Base-by-base conservation (phyloP, 306 rosid genomes). In the Trifolium pratense region DNA sequence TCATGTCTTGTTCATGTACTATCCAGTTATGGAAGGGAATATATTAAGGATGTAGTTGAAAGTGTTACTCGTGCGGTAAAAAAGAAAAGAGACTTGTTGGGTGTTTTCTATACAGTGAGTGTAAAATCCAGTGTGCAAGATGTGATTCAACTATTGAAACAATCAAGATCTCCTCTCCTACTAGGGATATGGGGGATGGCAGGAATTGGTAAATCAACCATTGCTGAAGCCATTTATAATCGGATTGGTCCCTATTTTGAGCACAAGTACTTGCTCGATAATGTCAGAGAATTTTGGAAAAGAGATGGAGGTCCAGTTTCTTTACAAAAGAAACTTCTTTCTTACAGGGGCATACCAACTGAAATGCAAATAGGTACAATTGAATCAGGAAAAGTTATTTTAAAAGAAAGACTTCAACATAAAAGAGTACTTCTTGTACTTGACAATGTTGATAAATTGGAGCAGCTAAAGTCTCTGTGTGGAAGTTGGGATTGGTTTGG, bases 141-240 rank as follows among this genome's bases (percentile, higher is more conserved):
- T 7, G 34, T 67, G 20, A 17, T 60, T 26, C 14, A 17, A 5
- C 10, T 58, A 0, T n/a, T 66, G 21, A 16, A 23, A 8, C 7
- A 4, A 26, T 8, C 73, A 39, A n/a, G 10, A 0, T 4, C 37
- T 10, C 51, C 32, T 51, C 3, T 36, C 13, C 2, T 71, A 11
- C 2, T 66, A 2, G 78, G 78, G 42, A n/a, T 74, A 1, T 74
- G 78, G 64, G 79, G 78, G 7, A 74, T 74, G 78, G 71, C 16
- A 5, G 78, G 78, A 2, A 10, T 34, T 7, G 70, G 70, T 12
- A 65, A 65, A 40, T 9, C 70, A 11, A 21, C 34, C 34, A 65
- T 65, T 39, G 70, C 58, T 0, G 46, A 59, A 72, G 76, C 57
- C 7, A 1, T 72, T 9, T 72, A 72, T 25, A 26, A 42, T 11